Percentiles rank a stretch among this genome's conserved stretches.
Conservation (phyloP, 805 yeast species). For the Metschnikowia drakensbergensis region DNA sequence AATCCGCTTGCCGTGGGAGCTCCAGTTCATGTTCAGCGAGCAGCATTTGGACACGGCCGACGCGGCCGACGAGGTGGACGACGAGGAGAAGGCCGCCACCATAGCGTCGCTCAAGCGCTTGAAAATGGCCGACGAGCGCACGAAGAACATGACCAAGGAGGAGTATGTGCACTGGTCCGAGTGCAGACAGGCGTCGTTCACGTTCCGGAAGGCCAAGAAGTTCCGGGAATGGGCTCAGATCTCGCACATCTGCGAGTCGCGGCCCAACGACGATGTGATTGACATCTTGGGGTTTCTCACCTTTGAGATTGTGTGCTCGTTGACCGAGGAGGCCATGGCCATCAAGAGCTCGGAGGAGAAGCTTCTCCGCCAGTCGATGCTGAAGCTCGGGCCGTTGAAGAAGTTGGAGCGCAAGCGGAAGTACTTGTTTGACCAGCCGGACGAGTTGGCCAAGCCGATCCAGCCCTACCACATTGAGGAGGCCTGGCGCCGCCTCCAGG, state of each 20-base stretch:
- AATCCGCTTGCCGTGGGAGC: conserved; percentile 90
- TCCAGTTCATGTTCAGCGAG: conserved; percentile 89
- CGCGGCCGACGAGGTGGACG: conserved; percentile 63
- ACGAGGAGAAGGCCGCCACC: conserved; percentile 86
- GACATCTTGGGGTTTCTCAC: conserved; percentile 94
- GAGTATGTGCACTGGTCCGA: conserved; percentile 99
- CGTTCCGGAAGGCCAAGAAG: conserved; percentile 89
- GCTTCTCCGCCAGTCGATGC: conserved; percentile 23
- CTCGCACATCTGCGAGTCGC: conserved; percentile 74
- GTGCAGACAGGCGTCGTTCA: conserved; percentile 95
- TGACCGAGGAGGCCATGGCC: conserved; percentile 86
- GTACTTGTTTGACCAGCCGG: conserved; percentile 82
- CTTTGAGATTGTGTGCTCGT: conserved; percentile 91
- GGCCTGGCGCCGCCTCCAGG: conserved; percentile 82
- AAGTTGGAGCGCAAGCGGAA: conserved; percentile 40
- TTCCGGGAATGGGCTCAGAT: conserved; percentile 97
- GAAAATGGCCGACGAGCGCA: conserved; percentile 91
- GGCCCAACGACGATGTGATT: conserved; percentile 94
- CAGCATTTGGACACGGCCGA: conserved; percentile 74
- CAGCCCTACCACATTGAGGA: conserved; percentile 78
- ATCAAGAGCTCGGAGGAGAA: conserved; percentile 68
- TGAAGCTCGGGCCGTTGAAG: conserved; percentile 23
- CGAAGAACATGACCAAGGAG: conserved; percentile 89
- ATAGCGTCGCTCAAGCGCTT: conserved; percentile 82
- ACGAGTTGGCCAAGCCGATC: conserved; percentile 74